phyloP scores from a whole-genome alignment of 345 rosid species.

The Lepidium didymum region DNA sequence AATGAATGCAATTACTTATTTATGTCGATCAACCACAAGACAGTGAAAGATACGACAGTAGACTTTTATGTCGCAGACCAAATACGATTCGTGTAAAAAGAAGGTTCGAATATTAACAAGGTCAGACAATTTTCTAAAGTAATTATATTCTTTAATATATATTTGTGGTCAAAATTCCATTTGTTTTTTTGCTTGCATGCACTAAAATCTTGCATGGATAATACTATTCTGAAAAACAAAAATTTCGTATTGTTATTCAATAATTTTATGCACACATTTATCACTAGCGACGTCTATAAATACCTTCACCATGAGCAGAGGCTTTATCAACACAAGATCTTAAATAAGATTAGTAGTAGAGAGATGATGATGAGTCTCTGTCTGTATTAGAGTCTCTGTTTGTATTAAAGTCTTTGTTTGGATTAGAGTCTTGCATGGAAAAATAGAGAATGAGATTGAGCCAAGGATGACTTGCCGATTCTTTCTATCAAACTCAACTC shows the following conservation, averaged over 20 bases:
- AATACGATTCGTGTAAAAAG: not conserved
- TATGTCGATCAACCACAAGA: not conserved
- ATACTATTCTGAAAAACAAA: not conserved
- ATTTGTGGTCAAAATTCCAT: constrained; percentile 5
- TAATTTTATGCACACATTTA: not conserved
- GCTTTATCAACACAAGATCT: constrained; percentile 9
- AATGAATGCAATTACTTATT: not conserved
- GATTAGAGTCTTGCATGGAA: constrained; percentile 23
- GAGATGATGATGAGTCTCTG: not conserved
- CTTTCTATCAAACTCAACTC: not conserved
- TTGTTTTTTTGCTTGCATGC: constrained; percentile 7
- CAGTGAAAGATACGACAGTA: not conserved
- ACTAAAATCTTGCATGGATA: constrained; percentile 9
- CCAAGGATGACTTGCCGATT: constrained; percentile 32
- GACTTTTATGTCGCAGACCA: not conserved
- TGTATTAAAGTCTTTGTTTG: constrained; percentile 1
- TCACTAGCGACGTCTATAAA: constrained; percentile 9
- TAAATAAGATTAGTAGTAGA: not conserved
- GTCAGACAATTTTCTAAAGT: constrained; percentile 9
- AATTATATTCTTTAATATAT: not conserved
- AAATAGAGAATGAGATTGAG: constrained; percentile 23
- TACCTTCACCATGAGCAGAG: not conserved
- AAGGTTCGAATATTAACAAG: constrained; percentile 8
- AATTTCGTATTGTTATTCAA: not conserved
- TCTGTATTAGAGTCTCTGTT: not conserved